Evolutionary conservation across 441 rosid species (phyloP), one percentile per base, ranked within the genome.

Genomic region (Eutrema salsugineum): DNA sequence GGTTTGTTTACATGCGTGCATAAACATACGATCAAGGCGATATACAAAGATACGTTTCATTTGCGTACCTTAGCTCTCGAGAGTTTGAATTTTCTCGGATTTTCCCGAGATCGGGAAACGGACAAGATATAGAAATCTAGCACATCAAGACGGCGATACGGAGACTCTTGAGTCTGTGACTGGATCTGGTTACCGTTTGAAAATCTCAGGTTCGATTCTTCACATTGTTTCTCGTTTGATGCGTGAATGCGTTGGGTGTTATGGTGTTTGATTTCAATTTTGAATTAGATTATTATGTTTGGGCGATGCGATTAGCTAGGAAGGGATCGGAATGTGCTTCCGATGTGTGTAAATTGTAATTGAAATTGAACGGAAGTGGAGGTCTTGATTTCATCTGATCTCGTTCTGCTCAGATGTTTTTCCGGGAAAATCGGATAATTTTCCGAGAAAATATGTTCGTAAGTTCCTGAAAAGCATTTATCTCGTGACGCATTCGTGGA

Each of bases 101-200:
- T 33, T 47, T 47, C 43, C 2, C n/a, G 54, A 20, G 40, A 28
- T 67, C 43, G 1, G 22, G 39, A 53, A 27, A 27, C 53, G 30
- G 17, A 56, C 27, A 5, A 56, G 44, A 16, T 0, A 48, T 50
- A 32, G 17, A 11, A 47, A 67, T 15, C 42, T 20, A 20, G 14
- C 33, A 38, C 8, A 39, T 59, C 53, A 9, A 35, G 17, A 28
- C 60, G 43, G 42, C 4, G 36, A 50, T 70, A n/a, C 24, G 12
- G 24, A 61, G 70, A 64, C 11, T 40, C 1, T 46, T 38, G 3
- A 50, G 35, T 46, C n/a, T 28, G 64, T 63, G 47, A 1, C 0
- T 24, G 66, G 79, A 76, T 76, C 79, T 76, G 71, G n/a, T 70
- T 53, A 49, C 17, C 64, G 8, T 51, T 59, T 19, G 14, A 43